phyloP scores from a whole-genome alignment of 1,284 basidiomycete species.

The Cutaneotrichosporon cavernicola region DNA sequence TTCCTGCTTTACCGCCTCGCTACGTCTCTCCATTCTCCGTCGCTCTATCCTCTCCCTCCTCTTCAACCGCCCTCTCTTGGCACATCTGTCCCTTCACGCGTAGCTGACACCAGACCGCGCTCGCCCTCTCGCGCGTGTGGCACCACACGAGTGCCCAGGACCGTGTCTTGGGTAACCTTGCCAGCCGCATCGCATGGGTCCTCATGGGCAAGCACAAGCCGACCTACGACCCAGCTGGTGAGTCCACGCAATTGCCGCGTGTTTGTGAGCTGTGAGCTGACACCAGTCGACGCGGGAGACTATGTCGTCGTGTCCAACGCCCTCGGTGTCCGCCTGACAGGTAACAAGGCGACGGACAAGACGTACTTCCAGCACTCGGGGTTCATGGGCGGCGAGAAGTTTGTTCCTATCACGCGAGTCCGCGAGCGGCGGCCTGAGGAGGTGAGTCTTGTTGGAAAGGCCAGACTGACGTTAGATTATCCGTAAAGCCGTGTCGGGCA shows the following conservation, averaged over 20 bases:
- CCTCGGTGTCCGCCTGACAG: constrained; percentile 78
- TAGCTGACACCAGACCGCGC: constrained; percentile 66
- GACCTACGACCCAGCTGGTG: constrained; percentile 86
- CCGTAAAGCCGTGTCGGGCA: constrained; percentile 89
- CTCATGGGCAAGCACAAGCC: constrained; percentile 99
- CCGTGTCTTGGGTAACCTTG: constrained; percentile 86
- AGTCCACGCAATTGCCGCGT: constrained; percentile 43
- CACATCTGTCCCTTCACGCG: too few relatives aligned
- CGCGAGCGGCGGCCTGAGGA: constrained; percentile 84
- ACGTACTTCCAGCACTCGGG: constrained; percentile 88
- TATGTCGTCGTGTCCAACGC: constrained; percentile 97
- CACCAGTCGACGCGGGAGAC: constrained; percentile 86
- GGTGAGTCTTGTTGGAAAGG: constrained; percentile 57
- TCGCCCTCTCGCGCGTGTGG: constrained; percentile 92
- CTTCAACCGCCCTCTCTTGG: background rate
- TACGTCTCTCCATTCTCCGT: background rate
- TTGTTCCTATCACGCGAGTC: constrained; percentile 78
- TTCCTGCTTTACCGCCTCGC: too few relatives aligned
- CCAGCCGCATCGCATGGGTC: constrained; percentile 87
- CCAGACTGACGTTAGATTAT: constrained; percentile 65
- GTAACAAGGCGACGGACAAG: constrained; percentile 82
- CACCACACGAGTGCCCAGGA: constrained; percentile 90
- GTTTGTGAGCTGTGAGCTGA: background rate
- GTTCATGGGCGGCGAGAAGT: constrained; percentile 91
- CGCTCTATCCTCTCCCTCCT: too few relatives aligned